Conservation (phyloP, 495 filamentous ascomycete genomes). For the Pyrenopolyporus hunteri region DNA sequence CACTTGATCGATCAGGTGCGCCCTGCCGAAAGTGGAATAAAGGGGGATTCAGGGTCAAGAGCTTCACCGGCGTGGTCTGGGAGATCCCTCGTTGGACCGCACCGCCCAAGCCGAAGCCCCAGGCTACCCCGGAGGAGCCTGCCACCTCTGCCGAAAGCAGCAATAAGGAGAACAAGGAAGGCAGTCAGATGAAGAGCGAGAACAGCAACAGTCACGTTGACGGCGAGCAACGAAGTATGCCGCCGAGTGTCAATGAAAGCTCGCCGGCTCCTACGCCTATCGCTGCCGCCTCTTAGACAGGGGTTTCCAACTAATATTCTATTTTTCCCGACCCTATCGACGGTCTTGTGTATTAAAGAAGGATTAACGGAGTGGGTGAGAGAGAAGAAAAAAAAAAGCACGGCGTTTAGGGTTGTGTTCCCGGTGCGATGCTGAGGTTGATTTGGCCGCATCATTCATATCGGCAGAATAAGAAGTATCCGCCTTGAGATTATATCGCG, state of each 20-base stretch:
- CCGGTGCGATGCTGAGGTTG: neutral
- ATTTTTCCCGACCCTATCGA: conserved; percentile 3
- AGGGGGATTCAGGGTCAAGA: conserved; percentile 82
- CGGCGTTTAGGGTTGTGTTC: conserved; percentile 29
- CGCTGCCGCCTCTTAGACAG: conserved; percentile 36
- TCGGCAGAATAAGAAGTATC: neutral
- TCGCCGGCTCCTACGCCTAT: conserved; percentile 52
- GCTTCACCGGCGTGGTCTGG: conserved; percentile 91
- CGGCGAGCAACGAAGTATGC: conserved; percentile 51
- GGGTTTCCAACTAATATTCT: neutral
- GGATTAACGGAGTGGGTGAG: conserved; percentile 19
- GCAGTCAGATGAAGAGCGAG: conserved; percentile 72
- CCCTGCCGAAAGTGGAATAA: conserved; percentile 91
- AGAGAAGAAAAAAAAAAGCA: conserved; percentile 31
- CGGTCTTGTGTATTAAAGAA: conserved; percentile 21
- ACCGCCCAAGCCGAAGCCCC: conserved; percentile 59
- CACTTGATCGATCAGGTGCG: conserved; percentile 86
- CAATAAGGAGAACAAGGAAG: conserved; percentile 76
- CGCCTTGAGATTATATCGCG: neutral
- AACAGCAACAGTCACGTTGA: conserved; percentile 67
- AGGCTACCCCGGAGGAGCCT: conserved; percentile 42
- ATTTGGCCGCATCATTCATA: conserved; percentile 7
- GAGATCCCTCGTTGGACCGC: conserved; percentile 83
- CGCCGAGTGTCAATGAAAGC: conserved; percentile 48
- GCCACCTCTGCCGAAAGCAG: conserved; percentile 67